Percentiles rank a stretch among this genome's conserved stretches.
Conservation (phyloP, 345 rosid genomes). For the Murraya koenigii region DNA sequence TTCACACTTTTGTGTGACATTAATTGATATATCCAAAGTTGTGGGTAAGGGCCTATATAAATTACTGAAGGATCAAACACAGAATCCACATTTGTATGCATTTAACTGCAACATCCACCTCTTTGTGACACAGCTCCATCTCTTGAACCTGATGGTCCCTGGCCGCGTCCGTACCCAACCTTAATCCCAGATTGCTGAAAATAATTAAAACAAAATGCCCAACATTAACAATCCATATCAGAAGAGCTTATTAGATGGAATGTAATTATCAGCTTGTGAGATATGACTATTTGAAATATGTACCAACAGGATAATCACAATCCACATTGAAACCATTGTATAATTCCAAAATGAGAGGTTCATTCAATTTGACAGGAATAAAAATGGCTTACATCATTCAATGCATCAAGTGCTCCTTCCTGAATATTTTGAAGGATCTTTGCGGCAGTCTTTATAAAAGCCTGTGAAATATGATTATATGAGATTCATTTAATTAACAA, state of each 20-base stretch:
- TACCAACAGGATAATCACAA: not conserved
- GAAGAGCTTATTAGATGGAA: too few species aligned
- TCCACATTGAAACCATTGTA: not conserved
- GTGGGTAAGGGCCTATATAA: conserved; percentile 10
- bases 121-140: conserved; percentile 74
- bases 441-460: conserved; percentile 84
- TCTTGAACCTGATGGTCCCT: conserved; percentile 68
- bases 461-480: conserved; percentile 40
- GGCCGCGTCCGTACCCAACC: conserved; percentile 78
- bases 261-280: not conserved
- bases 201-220: not conserved
- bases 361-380: not conserved
- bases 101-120: conserved; percentile 73
- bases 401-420: conserved; percentile 82
- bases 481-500: not conserved
- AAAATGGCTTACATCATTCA: conserved; percentile 62
- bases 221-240: not conserved
- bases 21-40: conserved; percentile 11
- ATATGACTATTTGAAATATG: too few species aligned
- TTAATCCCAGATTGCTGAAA: conserved; percentile 82
- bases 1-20: conserved; percentile 1
- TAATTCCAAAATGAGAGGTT: not conserved
- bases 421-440: conserved; percentile 90
- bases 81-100: not conserved
- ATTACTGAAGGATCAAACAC: conserved; percentile 21